Base-by-base conservation (phyloP, 495 filamentous ascomycete genomes). In the Podospora sp. region DNA sequence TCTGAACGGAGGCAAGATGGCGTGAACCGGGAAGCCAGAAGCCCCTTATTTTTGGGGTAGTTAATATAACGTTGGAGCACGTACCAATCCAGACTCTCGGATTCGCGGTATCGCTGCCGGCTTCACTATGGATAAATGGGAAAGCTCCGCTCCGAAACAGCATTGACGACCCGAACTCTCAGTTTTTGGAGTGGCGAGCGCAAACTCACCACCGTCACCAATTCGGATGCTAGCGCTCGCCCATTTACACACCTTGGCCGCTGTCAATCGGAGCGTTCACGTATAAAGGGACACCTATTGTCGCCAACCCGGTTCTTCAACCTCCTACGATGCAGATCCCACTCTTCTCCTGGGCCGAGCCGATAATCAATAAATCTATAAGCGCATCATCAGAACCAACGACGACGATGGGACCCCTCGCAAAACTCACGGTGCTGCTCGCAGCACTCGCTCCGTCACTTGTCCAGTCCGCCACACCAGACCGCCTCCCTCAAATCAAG, bases 81-180 rank as follows among this genome's bases (percentile, higher is more conserved):
- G 63, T 73, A 64, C 74, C 74, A 76, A 73, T 82, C 77, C 74
- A 75, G 73, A 73, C 76, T 69, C 49, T 73, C 79, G 64, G 71
- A 72, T 72, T 75, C 65, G 63, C 69, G 66, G 73, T 26, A 24
- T 33, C 27, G 61, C 25, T 24, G 29, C 61, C 36, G 61, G 46
- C 66, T 60, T 60, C 73, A 76, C 75, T 76, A 51, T 76, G 74
- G 74, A 72, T 76, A 76, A 70, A 73, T 71, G 70, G 71, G 61
- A 63, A 71, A 71, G 65, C 63, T 68, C 72, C 71, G 67, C 67
- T 65, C 63, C 62, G 57, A 73, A 55, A 73, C 60, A 14, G 52
- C 50, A 22, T 65, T 24, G 57, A 68, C 69, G 26, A 57, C 65
- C 65, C 49, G 51, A 69, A 57, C 49, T 55, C 63, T 57, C 33